Evolutionary conservation across 371 early-diverging fungal genomes (phyloP).

Genomic region (Mucor ambiguus): DNA sequence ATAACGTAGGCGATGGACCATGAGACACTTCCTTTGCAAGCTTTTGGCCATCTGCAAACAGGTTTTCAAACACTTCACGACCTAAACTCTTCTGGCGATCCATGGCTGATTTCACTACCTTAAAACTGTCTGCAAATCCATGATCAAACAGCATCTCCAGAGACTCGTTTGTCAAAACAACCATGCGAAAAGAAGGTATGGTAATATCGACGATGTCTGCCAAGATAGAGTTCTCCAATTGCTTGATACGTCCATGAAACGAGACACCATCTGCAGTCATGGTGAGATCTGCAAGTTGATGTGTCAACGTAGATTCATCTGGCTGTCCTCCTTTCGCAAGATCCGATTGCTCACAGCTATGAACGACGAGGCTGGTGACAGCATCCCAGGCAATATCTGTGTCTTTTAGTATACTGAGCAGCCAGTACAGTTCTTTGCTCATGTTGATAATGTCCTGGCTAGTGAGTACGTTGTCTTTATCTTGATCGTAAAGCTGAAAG

Average conservation of each 20-base stretch:
- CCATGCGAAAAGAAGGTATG: slow-evolving; percentile 53
- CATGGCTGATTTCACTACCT: slow-evolving; percentile 60
- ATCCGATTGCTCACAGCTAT: slow-evolving; percentile 59
- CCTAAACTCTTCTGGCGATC: slow-evolving; percentile 56
- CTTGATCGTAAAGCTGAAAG: slow-evolving; percentile 77
- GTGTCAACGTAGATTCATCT: slow-evolving; percentile 13
- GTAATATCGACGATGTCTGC: slow-evolving; percentile 25
- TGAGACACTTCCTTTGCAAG: slow-evolving; percentile 35
- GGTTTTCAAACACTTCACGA: slow-evolving; percentile 59
- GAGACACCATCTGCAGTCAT: slow-evolving; percentile 18
- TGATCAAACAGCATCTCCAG: slow-evolving; percentile 70
- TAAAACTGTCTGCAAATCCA: slow-evolving; percentile 66
- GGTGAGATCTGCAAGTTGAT: slow-evolving; percentile 24
- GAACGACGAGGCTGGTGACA: slow-evolving; percentile 25
- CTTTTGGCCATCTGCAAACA: slow-evolving; percentile 59
- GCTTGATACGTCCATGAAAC: slow-evolving; percentile 19
- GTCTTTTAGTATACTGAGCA: slow-evolving; percentile 34
- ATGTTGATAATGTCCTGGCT: slow-evolving; percentile 78
- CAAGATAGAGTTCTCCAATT: slow-evolving; percentile 24
- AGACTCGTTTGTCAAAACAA: slow-evolving; percentile 64
- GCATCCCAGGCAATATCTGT: slow-evolving; percentile 33
- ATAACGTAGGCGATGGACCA: background rate
- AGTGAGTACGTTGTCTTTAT: slow-evolving; percentile 63
- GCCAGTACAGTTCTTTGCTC: slow-evolving; percentile 81
- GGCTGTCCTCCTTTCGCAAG: slow-evolving; percentile 30